Percentiles rank a stretch among this genome's conserved stretches.
Evolutionary conservation across 2,329 filamentous ascomycete species (phyloP).

Genomic region (Rhynchosporium graminicola): DNA sequence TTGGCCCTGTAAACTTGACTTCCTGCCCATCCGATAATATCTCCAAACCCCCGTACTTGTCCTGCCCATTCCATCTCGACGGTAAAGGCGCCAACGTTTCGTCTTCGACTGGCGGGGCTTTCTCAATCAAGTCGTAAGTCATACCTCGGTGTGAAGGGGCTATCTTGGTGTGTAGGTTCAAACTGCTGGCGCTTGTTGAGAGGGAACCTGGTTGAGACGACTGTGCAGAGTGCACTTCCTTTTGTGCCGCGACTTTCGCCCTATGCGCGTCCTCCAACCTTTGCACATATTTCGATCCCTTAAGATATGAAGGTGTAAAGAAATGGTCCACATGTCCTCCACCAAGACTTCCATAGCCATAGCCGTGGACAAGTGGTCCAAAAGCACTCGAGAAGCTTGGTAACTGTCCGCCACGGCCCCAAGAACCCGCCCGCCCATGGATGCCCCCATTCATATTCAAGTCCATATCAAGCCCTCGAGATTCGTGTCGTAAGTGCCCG

Average conservation of each 20-base stretch:
- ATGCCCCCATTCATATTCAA: slow-evolving; percentile 31
- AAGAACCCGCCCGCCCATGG: slow-evolving; percentile 34
- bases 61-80: slow-evolving; percentile 76
- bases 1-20: slow-evolving; percentile 58
- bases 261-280: slow-evolving; percentile 71
- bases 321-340: slow-evolving; percentile 49
- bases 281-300: slow-evolving; percentile 74
- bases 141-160: slow-evolving; percentile 71
- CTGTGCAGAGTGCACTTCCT: slow-evolving; percentile 45
- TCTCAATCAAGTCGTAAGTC: slow-evolving; percentile 82
- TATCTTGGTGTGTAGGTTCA: slow-evolving; percentile 55
- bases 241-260: slow-evolving; percentile 55
- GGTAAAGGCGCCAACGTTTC: slow-evolving; percentile 71
- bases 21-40: slow-evolving; percentile 72
- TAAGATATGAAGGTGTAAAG: slow-evolving; percentile 84
- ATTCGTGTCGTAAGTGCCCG: slow-evolving; percentile 33
- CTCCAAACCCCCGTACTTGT: slow-evolving; percentile 74
- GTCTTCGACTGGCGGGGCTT: slow-evolving; percentile 61
- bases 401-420: slow-evolving; percentile 36
- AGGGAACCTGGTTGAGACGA: slow-evolving; percentile 49
- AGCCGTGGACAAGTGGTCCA: slow-evolving; percentile 36
- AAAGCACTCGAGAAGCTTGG: slow-evolving; percentile 41
- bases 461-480: slow-evolving; percentile 35
- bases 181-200: slow-evolving; percentile 58
- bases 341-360: slow-evolving; percentile 31